phyloP scores from a whole-genome alignment of 2,329 filamentous ascomycete species.

The Talaromyces sp. region DNA sequence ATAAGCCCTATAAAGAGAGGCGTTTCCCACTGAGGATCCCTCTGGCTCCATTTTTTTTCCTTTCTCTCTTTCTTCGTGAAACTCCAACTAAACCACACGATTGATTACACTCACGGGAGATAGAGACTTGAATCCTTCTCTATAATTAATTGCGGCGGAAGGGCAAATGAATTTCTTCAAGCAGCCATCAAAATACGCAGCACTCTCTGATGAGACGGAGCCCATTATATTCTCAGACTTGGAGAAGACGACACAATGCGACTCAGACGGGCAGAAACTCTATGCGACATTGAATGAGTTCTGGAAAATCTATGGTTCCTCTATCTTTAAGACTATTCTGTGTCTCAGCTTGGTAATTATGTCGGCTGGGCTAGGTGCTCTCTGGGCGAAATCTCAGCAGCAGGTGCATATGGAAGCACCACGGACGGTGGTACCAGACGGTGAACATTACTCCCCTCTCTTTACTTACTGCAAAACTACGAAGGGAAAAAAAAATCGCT shows the following conservation, averaged over 20 bases:
- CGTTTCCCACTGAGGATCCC: background rate
- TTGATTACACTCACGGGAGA: background rate
- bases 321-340: background rate
- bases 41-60: background rate
- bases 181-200: background rate
- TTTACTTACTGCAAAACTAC: no score
- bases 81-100: background rate
- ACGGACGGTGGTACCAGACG: background rate
- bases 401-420: background rate
- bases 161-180: background rate
- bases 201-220: background rate
- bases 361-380: background rate
- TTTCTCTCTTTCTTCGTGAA: background rate
- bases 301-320: background rate
- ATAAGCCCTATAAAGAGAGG: background rate
- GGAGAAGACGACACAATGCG: background rate
- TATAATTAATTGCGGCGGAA: background rate
- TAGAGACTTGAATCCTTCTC: background rate
- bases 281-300: background rate
- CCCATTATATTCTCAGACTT: background rate
- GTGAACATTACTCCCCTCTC: background rate
- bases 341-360: background rate
- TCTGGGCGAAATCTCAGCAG: background rate
- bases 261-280: background rate
- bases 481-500: background rate